Conservation (phyloP, 176 grass and related monocot genomes). For the Cenchrus fungigraminus region DNA sequence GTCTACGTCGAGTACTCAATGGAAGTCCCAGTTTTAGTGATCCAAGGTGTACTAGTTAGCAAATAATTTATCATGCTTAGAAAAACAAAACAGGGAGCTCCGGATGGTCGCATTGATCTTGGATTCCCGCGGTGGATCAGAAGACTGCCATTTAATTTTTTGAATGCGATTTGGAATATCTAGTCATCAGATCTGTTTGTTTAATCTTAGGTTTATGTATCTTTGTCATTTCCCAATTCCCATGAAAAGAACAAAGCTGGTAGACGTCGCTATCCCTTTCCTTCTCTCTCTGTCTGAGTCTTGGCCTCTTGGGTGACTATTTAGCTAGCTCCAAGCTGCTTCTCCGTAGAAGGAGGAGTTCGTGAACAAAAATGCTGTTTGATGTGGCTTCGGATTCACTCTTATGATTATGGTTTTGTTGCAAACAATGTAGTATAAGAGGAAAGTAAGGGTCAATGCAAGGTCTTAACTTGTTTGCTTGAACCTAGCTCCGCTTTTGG, state of each 20-base stretch:
- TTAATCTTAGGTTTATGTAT: neutral
- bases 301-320: neutral
- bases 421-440: too few relatives aligned
- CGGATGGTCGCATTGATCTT: too few relatives aligned
- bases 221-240: neutral
- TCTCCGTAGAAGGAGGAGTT: neutral
- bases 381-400: neutral
- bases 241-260: neutral
- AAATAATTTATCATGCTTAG: neutral
- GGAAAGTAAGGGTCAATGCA: too few relatives aligned
- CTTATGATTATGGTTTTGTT: too few relatives aligned
- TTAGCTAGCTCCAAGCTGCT: neutral
- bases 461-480: neutral
- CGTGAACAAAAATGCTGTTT: neutral
- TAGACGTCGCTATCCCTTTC: neutral
- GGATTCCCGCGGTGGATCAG: neutral
- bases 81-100: neutral
- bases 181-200: neutral
- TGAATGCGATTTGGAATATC: neutral
- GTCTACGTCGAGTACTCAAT: neutral
- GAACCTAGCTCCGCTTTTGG: neutral
- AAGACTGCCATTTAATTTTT: neutral
- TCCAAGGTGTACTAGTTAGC: conserved; percentile 1
- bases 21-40: neutral
- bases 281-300: neutral